Conservation (phyloP, 2,329 filamentous ascomycete genomes). For the Scytalidium lignicola region DNA sequence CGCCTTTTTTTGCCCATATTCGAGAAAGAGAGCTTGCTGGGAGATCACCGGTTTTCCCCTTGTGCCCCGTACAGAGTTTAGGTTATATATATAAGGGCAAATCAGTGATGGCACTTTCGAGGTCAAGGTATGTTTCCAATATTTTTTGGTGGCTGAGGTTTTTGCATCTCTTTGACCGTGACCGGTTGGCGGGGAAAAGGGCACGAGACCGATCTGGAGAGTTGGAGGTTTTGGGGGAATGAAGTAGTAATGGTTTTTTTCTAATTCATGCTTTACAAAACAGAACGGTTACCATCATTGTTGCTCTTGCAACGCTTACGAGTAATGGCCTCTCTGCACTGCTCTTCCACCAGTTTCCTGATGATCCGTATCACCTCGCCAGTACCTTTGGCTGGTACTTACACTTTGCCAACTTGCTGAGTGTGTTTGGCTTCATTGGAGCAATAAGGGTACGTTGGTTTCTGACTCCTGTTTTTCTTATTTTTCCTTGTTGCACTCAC, state of each 20-base stretch:
- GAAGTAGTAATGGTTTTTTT: no score
- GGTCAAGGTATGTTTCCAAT: conserved; percentile 6
- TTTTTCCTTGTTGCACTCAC: conserved; percentile 3
- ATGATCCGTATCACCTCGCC: conserved; percentile 27
- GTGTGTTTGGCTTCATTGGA: conserved; percentile 36
- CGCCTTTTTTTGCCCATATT: neutral
- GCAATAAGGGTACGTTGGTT: conserved; percentile 33
- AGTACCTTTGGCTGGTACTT: conserved; percentile 32
- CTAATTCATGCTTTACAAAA: neutral
- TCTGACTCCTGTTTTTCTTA: neutral
- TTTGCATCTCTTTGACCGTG: no score
- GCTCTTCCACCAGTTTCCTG: conserved; percentile 26
- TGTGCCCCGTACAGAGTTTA: no score
- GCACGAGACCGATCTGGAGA: neutral
- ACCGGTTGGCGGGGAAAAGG: no score
- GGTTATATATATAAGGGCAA: no score
- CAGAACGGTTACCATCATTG: conserved; percentile 21
- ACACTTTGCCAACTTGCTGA: conserved; percentile 32
- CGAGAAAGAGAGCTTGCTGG: no score
- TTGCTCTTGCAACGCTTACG: conserved; percentile 23
- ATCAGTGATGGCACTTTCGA: conserved; percentile 7
- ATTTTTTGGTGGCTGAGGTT: neutral
- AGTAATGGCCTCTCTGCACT: conserved; percentile 24
- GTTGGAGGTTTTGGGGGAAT: no score
- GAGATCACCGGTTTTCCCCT: no score